Percentiles rank a stretch among this genome's conserved stretches.
These are phyloP conservation scores for Seiridium unicorne DNA, from an alignment of 2,329 filamentous ascomycete genomes.

Conservation along the genomic window DNA sequence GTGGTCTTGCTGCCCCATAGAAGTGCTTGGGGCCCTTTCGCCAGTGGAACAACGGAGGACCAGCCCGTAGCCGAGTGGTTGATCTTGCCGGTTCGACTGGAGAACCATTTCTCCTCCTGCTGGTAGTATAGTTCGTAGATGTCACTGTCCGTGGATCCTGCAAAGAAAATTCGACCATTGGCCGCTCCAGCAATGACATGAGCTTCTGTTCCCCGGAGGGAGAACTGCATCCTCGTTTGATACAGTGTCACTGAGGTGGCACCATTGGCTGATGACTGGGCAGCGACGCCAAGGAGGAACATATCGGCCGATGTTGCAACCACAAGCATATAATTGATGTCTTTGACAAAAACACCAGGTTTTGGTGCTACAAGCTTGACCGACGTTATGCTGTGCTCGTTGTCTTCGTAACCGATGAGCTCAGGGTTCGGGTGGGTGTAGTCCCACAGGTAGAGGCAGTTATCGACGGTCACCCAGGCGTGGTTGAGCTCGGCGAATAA, in stretches of 20 bases:
- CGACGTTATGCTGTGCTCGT: conserved; percentile 83
- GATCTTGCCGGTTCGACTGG: conserved; percentile 80
- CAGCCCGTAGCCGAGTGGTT: conserved; percentile 81
- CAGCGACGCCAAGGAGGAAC: conserved; percentile 79
- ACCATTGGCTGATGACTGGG: conserved; percentile 65
- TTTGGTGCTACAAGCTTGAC: conserved; percentile 86
- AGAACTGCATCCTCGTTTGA: conserved; percentile 81
- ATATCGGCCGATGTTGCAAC: conserved; percentile 86
- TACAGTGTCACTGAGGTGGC: conserved; percentile 76
- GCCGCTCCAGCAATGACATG: conserved; percentile 77
- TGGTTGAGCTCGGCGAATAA: conserved; percentile 93
- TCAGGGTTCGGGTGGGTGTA: conserved; percentile 92
- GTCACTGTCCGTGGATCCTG: conserved; percentile 76
- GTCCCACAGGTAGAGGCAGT: conserved; percentile 95
- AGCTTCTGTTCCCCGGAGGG: conserved; percentile 74
- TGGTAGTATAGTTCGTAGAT: conserved; percentile 95
- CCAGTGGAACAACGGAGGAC: conserved; percentile 57
- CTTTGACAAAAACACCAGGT: conserved; percentile 79
- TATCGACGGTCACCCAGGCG: conserved; percentile 95
- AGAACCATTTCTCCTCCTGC: conserved; percentile 96
- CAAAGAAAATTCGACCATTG: conserved; percentile 91
- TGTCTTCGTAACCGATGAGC: conserved; percentile 88
- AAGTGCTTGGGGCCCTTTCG: conserved; percentile 38
- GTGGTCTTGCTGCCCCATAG: conserved; percentile 50
- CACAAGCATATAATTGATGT: conserved; percentile 85